These are phyloP conservation scores for Rhododendron ferrugineum DNA, from an alignment of 148 eudicot species.

Conservation along the genomic window DNA sequence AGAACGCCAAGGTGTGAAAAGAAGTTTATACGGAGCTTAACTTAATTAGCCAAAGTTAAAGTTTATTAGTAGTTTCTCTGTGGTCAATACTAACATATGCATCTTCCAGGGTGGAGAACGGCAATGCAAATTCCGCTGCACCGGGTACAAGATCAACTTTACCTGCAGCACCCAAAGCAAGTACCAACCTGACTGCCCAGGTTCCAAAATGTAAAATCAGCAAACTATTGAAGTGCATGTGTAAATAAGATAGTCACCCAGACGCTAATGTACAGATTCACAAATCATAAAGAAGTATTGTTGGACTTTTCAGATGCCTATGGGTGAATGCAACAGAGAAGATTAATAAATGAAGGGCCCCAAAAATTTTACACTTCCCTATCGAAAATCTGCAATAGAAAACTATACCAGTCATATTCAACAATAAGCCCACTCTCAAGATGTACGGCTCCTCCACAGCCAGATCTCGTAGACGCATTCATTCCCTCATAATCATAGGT, in stretches of 20 bases:
- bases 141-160: slow-evolving; percentile 85
- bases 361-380: neutral
- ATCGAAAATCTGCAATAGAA: neutral
- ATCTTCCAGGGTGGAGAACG: slow-evolving; percentile 89
- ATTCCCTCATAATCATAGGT: slow-evolving; percentile 44
- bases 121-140: slow-evolving; percentile 73
- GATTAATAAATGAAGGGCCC: neutral
- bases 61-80: neutral
- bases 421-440: slow-evolving; percentile 80
- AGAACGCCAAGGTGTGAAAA: slow-evolving; percentile 1
- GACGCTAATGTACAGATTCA: slow-evolving; percentile 1
- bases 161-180: slow-evolving; percentile 95
- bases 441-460: slow-evolving; percentile 74
- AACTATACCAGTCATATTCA: slow-evolving; percentile 93
- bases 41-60: neutral
- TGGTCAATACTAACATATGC: slow-evolving; percentile 60
- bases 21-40: neutral
- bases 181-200: slow-evolving; percentile 99
- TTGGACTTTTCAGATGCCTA: neutral
- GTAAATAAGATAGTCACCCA: neutral
- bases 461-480: slow-evolving; percentile 35
- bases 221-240: slow-evolving; percentile 7
- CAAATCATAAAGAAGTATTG: neutral
- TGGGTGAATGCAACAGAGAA: neutral
- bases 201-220: slow-evolving; percentile 48